Conservation (phyloP, 352 stramenopile species). For the Phytopythium sindhum region DNA sequence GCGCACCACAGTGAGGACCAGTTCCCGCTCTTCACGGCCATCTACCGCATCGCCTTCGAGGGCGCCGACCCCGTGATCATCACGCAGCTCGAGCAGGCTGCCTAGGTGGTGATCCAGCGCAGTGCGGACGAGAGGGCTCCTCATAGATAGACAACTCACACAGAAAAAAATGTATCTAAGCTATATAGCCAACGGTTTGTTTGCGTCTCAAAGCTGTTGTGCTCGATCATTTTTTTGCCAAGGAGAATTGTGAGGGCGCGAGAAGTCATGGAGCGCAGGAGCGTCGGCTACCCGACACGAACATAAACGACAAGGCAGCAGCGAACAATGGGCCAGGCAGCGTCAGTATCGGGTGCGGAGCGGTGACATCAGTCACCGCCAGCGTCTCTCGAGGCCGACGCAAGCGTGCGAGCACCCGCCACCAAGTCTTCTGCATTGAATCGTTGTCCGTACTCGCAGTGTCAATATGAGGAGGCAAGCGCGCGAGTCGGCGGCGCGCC, state of each 20-base stretch:
- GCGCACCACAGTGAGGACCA: slow-evolving; percentile 69
- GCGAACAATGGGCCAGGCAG: not conserved
- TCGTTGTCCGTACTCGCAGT: not conserved
- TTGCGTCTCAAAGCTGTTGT: too few relatives aligned
- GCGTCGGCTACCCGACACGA: too few relatives aligned
- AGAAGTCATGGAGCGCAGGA: not conserved
- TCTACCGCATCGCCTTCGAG: slow-evolving; percentile 94
- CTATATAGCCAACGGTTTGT: not conserved
- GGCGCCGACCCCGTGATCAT: slow-evolving; percentile 83
- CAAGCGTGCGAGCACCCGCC: not conserved
- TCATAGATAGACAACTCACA: not conserved
- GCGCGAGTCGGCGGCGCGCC: not conserved
- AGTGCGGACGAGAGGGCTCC: not conserved
- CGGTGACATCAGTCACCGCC: not conserved
- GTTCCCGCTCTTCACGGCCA: slow-evolving; percentile 91
- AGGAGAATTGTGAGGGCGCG: not conserved
- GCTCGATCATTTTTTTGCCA: too few relatives aligned
- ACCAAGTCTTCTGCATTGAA: not conserved
- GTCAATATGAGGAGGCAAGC: too few relatives aligned
- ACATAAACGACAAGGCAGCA: not conserved
- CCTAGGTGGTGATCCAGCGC: not conserved
- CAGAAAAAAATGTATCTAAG: slow-evolving; percentile 2
- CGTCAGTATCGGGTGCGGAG: not conserved
- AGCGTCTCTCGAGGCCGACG: not conserved
- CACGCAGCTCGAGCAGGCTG: slow-evolving; percentile 32